A percentile compares a stretch with the other conserved stretches of the same genome.
Conservation (phyloP, 2,329 filamentous ascomycete species). For the Curvularia spicifera region DNA sequence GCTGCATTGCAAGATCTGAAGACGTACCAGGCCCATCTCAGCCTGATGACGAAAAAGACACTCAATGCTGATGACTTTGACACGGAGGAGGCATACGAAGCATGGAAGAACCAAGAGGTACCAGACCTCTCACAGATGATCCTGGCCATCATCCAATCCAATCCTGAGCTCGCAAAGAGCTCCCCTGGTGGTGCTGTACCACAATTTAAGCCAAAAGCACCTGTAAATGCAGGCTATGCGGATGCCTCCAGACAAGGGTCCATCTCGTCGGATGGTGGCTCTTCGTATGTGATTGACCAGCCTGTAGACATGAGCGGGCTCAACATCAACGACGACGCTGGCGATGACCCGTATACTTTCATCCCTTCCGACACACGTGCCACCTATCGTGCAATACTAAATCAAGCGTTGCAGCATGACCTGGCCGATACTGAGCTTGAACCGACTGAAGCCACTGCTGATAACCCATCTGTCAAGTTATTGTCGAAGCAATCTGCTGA, state of each 20-base stretch:
- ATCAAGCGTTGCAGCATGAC: slow-evolving; percentile 73
- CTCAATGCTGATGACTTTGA: slow-evolving; percentile 88
- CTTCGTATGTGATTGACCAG: slow-evolving; percentile 68
- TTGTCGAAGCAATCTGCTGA: slow-evolving; percentile 80
- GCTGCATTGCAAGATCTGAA: slow-evolving; percentile 91
- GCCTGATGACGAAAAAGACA: slow-evolving; percentile 76
- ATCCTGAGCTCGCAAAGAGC: slow-evolving; percentile 82
- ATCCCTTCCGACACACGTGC: slow-evolving; percentile 83
- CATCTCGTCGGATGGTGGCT: slow-evolving; percentile 52
- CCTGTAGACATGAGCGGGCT: slow-evolving; percentile 71
- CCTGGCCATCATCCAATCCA: slow-evolving; percentile 83
- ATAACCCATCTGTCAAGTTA: slow-evolving; percentile 59
- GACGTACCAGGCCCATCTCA: slow-evolving; percentile 87
- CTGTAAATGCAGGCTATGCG: slow-evolving; percentile 52
- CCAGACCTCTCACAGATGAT: slow-evolving; percentile 92
- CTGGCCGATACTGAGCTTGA: slow-evolving; percentile 62
- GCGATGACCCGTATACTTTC: slow-evolving; percentile 76
- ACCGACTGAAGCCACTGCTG: slow-evolving; percentile 56
- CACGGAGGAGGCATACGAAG: slow-evolving; percentile 81
- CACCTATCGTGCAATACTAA: slow-evolving; percentile 82
- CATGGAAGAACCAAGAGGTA: slow-evolving; percentile 89
- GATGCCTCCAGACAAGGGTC: slow-evolving; percentile 57
- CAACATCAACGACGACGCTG: slow-evolving; percentile 62
- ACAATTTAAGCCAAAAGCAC: slow-evolving; percentile 57
- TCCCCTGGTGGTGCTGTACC: slow-evolving; percentile 67